phyloP scores from a whole-genome alignment of 345 rosid genomes.

The Lepidium sativum region DNA sequence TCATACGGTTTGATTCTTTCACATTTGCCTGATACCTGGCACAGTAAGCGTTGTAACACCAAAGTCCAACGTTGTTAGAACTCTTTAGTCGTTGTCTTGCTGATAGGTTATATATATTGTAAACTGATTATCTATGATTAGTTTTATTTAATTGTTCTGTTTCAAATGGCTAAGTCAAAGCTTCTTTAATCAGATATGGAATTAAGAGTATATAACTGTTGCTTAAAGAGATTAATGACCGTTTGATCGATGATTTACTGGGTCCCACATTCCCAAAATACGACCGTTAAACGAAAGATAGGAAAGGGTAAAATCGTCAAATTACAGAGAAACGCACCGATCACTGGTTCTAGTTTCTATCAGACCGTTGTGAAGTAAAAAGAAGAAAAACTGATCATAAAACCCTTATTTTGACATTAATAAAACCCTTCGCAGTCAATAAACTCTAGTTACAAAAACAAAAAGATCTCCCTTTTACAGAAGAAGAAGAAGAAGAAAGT shows the following conservation, averaged over 20 bases:
- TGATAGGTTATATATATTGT: not conserved
- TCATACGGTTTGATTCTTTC: constrained; percentile 35
- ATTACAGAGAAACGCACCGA: too few relatives aligned
- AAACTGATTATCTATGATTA: not conserved
- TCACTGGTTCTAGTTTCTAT: not conserved
- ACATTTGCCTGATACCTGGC: not conserved
- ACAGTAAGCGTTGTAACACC: not conserved
- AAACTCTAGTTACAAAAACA: too few relatives aligned
- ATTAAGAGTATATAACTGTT: not conserved
- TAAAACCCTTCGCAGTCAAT: not conserved
- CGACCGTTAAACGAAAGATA: constrained; percentile 13
- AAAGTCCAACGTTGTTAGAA: not conserved
- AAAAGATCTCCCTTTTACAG: not conserved
- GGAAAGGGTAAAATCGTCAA: not conserved
- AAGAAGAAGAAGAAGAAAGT: not conserved
- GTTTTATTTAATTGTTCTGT: not conserved
- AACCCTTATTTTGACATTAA: constrained; percentile 1
- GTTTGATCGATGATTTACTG: constrained; percentile 3
- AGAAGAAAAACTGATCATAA: not conserved
- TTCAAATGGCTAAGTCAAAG: too few relatives aligned
- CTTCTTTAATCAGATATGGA: too few relatives aligned
- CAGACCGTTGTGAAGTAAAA: constrained; percentile 16
- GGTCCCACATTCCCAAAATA: constrained; percentile 16
- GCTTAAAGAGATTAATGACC: not conserved
- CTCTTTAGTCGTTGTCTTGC: not conserved